Evolutionary conservation across 139 green algal species (phyloP), one percentile per base, ranked within the genome.

Genomic region (Pseudopediastrum boryanum): DNA sequence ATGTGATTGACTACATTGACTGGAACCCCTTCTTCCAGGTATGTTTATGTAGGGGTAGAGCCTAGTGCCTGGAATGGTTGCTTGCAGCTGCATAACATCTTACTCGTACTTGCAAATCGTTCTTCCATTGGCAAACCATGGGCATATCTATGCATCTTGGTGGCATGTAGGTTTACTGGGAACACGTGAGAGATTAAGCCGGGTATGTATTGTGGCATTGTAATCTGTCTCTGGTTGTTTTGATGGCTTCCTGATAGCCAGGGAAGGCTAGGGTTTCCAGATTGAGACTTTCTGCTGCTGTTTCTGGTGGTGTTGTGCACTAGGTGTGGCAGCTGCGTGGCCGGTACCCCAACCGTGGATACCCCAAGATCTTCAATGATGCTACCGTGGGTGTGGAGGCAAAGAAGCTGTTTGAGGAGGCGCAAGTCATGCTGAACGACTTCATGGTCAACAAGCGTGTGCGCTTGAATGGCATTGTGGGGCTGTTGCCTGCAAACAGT

Each of bases 321-420:
- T 85, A 96, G 90, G 95, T 98, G 65, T 99, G 96, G 96, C 96
- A 99, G 89, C 89, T 99, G 71, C 91, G 96, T 8, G 96, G 96
- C 0, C 86, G 96, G 21, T 99, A 99, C 88, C 96, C 96, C 75
- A 99, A 99, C 89, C 92, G 96, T 51, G 95, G 95, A 73, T 99
- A 97, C 83, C 96, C 96, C 67, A 98, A 98, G 84, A 99, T 99
- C 86, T 99, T 99, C 93, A 98, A 99, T 46, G 96, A 99, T 68
- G 87, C 96, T 74, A 97, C 93, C 2, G 96, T 99, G 39, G 96
- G 96, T 3, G 44, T 35, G 27, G 96, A 99, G 91, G 96, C 96
- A 35, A 96, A 95, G 85, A 98, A 98, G 89, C 92, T 99, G 56
- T 98, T 96, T 75, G 91, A 96, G 0, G 96, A 99, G 62, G 96